Evolutionary conservation across 352 stramenopile genomes (phyloP).

Genomic region (Globisporangium ultimum): DNA sequence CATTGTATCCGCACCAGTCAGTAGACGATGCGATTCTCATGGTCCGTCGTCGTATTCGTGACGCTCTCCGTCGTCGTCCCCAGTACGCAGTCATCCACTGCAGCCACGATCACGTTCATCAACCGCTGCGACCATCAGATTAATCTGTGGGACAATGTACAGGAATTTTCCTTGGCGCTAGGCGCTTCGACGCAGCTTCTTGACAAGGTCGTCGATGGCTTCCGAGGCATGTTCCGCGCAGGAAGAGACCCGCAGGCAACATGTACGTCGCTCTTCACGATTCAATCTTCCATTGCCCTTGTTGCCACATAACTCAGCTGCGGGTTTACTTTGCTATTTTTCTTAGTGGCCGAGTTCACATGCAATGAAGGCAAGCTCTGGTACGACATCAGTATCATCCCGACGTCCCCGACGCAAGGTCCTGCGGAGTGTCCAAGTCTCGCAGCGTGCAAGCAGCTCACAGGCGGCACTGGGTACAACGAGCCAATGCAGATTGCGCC

Average conservation of each 20-base stretch:
- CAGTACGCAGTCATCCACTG: not conserved
- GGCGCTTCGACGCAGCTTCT: constrained; percentile 3
- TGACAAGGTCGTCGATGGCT: constrained; percentile 3
- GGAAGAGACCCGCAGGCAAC: constrained; percentile 17
- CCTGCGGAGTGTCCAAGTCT: constrained; percentile 37
- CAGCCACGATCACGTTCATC: constrained; percentile 12
- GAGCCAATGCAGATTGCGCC: constrained; percentile 45
- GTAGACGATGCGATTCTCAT: too few relatives aligned
- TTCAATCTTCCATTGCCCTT: not conserved
- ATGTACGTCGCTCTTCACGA: constrained; percentile 3
- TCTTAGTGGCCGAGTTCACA: constrained; percentile 41
- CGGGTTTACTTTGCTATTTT: constrained; percentile 6
- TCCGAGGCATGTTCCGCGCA: constrained; percentile 20
- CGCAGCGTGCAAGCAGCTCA: constrained; percentile 32
- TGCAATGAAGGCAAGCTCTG: constrained; percentile 27
- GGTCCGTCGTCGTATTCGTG: too few relatives aligned
- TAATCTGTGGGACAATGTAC: constrained; percentile 18
- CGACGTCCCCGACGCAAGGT: constrained; percentile 22
- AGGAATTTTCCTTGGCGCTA: not conserved
- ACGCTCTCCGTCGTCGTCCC: not conserved
- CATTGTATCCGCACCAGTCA: too few relatives aligned
- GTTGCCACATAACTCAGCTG: not conserved
- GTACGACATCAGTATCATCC: constrained; percentile 59
- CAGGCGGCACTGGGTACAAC: constrained; percentile 41
- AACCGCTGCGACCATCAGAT: constrained; percentile 20